Evolutionary conservation across 768 basidiomycete genomes (phyloP), one percentile per base, ranked within the genome.

Genomic region (Leccinum variicolor): DNA sequence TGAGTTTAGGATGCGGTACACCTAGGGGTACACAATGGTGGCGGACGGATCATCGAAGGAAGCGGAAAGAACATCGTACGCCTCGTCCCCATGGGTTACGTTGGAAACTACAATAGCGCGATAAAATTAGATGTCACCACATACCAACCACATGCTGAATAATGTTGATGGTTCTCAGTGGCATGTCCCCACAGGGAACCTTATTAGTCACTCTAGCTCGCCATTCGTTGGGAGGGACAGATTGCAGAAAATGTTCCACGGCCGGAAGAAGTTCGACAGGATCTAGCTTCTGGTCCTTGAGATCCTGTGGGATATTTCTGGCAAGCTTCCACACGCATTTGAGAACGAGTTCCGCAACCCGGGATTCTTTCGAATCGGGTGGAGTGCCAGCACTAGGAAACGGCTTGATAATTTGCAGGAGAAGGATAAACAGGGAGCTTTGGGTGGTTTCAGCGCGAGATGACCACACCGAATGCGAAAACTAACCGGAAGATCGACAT

Each of bases 251-350:
- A 60, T 92, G 86, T 69, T 99, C 97, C 60, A 99, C 88, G 5
- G 94, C 89, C 15, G 89, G 88, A 69, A 98, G 89, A 31, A 99
- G 74, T 63, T 94, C 91, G 17, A 92, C 87, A 19, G 94, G 90
- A 69, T 93, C 90, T 34, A 99, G 79, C 19, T 84, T 79, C 4
- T 84, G 78, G 45, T 92, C 89, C 61, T 83, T 83, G 48, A 99
- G 81, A 69, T 95, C 93, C 67, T 94, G 91, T 6, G 94, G 94
- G 50, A 98, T 92, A 62, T 92, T 95, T 62, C 95, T 82, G 6
- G 94, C 94, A 55, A 98, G 76, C 75, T 99, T 99, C 97, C 97
- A 98, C 26, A 99, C 85, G 73, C 97, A 99, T 77, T 98, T 96
- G 57, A 94, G 74, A 17, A 93, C 92, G 21, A 98, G 82, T 71